A percentile compares a stretch with the other conserved stretches of the same genome.
These are phyloP conservation scores for Paecilomyces sp. DNA, from an alignment of 2,329 filamentous ascomycete genomes.

Conservation along the genomic window DNA sequence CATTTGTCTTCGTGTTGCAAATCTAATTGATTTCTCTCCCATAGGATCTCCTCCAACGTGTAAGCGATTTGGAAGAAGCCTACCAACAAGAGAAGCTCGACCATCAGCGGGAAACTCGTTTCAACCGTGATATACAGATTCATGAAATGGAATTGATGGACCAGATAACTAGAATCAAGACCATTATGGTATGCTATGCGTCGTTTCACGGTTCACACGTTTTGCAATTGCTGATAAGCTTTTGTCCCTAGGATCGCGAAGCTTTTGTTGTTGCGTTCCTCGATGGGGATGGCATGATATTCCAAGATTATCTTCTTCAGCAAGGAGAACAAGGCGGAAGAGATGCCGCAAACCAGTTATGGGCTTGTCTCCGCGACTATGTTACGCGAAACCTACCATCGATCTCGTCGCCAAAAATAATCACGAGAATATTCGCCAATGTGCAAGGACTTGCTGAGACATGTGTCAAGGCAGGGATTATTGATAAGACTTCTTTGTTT, in stretches of 20 bases:
- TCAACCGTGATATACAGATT: slow-evolving; percentile 41
- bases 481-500: slow-evolving; percentile 34
- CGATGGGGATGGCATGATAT: slow-evolving; percentile 51
- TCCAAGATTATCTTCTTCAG: slow-evolving; percentile 44
- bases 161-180: slow-evolving; percentile 37
- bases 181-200: slow-evolving; percentile 34
- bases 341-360: slow-evolving; percentile 45
- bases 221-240: neutral
- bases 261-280: slow-evolving; percentile 49
- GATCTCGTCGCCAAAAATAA: slow-evolving; percentile 41
- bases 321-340: slow-evolving; percentile 47
- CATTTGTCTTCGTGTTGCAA: slow-evolving; percentile 5
- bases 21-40: slow-evolving; percentile 11
- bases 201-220: neutral
- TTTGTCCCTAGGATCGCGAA: slow-evolving; percentile 38
- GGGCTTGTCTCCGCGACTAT: slow-evolving; percentile 36
- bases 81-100: slow-evolving; percentile 39
- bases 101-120: slow-evolving; percentile 40
- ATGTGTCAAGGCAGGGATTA: slow-evolving; percentile 39
- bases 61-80: slow-evolving; percentile 37
- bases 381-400: slow-evolving; percentile 33
- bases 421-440: slow-evolving; percentile 49
- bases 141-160: slow-evolving; percentile 42
- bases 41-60: slow-evolving; percentile 40
- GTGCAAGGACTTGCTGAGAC: slow-evolving; percentile 44